Evolutionary conservation across 1,284 basidiomycete genomes (phyloP).

Genomic region (Sanghuangporus weigelae): DNA sequence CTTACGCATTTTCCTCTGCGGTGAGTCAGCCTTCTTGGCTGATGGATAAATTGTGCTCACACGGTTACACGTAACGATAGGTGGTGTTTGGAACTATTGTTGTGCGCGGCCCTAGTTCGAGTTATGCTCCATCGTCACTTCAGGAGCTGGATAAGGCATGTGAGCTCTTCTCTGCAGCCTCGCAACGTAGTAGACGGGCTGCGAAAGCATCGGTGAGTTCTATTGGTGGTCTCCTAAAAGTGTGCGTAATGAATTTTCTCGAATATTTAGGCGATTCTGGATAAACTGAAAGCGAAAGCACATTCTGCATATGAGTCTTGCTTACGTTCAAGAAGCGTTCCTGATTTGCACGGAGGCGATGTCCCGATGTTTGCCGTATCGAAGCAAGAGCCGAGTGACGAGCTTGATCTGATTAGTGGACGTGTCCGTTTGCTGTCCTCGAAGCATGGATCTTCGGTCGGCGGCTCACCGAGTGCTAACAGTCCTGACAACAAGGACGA

Average conservation of each 20-base stretch:
- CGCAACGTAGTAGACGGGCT: slow-evolving; percentile 48
- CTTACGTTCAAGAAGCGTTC: slow-evolving; percentile 25
- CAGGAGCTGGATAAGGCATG: slow-evolving; percentile 58
- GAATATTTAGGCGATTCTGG: slow-evolving; percentile 43
- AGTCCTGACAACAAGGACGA: background rate
- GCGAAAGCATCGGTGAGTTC: slow-evolving; percentile 53
- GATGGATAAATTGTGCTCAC: slow-evolving; percentile 12
- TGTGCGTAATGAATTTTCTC: background rate
- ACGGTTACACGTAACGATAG: slow-evolving; percentile 27
- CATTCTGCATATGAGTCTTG: slow-evolving; percentile 31
- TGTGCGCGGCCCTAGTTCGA: slow-evolving; percentile 54
- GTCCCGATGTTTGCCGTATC: slow-evolving; percentile 25
- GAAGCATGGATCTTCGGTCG: slow-evolving; percentile 4
- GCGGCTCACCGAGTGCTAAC: background rate
- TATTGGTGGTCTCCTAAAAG: background rate
- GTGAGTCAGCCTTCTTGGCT: slow-evolving; percentile 30
- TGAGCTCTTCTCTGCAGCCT: slow-evolving; percentile 52
- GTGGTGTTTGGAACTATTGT: slow-evolving; percentile 66
- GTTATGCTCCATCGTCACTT: slow-evolving; percentile 54
- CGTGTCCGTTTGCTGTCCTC: slow-evolving; percentile 48
- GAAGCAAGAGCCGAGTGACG: slow-evolving; percentile 47
- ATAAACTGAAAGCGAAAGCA: slow-evolving; percentile 52
- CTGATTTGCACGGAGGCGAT: slow-evolving; percentile 30
- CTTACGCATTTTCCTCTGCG: slow-evolving; percentile 57
- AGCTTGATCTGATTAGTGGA: slow-evolving; percentile 56